Evolutionary conservation across 208 protist species (phyloP), one percentile per base, ranked within the genome.

Genomic region (Acanthamoeba lenticulata): DNA sequence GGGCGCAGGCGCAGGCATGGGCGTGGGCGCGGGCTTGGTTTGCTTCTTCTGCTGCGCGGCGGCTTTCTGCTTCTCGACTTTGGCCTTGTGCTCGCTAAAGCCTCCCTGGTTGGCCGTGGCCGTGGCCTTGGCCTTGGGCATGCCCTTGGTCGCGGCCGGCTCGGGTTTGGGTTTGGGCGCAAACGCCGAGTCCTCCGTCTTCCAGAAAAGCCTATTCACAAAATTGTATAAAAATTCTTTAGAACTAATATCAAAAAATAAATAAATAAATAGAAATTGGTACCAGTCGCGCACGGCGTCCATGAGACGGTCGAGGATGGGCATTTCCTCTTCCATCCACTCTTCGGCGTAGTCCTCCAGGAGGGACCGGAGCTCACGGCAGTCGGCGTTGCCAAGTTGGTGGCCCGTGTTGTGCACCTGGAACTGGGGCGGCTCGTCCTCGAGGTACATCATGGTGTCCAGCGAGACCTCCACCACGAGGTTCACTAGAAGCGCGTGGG

Each of bases 311-410:
- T 86, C 40, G 2, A 86, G 47, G 13, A 86, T 60, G 29, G 77
- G 44, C 32, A 34, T 38, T 24, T 86, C 77, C 32, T 86, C 44
- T 47, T 36, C 77, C 77, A 52, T 32, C 77, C 40, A 60, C 27
- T 86, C 77, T 32, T 86, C 77, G 47, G 77, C 77, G 27, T n/a
- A 60, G 44, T 86, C 77, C 34, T 86, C 77, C 15, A 86, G 47
- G 6, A 86, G 77, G 19, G 77, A 86, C 2, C 44, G 5, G 21
- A 86, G 77, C 47, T 86, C 77, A 11, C 77, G 6, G 77, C 77
- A 86, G 29, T 86, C 77, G 13, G 27, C 44, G 19, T 19, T 24
- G 5, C 77, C 32, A 7, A 86, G 21, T 69, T n/a, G 6, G 1
- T 9, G 1, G 2, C 27, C 32, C 11, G 44, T 4, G 77, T n/a